These are phyloP conservation scores for Coleophoma crateriformis DNA, from an alignment of 2,329 filamentous ascomycete genomes.

Conservation along the genomic window DNA sequence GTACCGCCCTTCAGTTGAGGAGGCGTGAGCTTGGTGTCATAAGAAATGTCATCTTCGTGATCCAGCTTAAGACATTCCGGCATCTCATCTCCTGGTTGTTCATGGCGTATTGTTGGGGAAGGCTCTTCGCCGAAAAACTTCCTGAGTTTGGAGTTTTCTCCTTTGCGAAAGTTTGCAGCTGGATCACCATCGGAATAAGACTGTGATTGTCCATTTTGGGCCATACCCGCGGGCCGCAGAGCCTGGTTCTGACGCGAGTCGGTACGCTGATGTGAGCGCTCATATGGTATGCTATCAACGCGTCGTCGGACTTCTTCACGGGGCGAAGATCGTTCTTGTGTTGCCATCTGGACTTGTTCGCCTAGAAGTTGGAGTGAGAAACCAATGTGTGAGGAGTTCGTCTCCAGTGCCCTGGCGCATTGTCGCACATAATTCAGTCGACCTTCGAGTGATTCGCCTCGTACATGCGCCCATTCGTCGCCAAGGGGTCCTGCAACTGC, in stretches of 20 bases:
- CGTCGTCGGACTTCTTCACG: conserved; percentile 38
- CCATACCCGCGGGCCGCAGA: conserved; percentile 18
- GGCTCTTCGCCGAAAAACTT: conserved; percentile 64
- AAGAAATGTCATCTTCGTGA: conserved; percentile 82
- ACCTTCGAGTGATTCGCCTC: conserved; percentile 83
- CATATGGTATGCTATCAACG: conserved; percentile 52
- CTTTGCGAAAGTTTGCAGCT: conserved; percentile 49
- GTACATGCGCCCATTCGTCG: conserved; percentile 93
- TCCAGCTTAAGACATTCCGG: conserved; percentile 84
- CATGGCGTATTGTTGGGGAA: conserved; percentile 24
- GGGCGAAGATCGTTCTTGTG: conserved; percentile 32
- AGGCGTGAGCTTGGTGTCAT: conserved; percentile 74
- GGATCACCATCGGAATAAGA: conserved; percentile 53
- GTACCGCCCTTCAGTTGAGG: conserved; percentile 84
- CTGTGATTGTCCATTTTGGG: conserved; percentile 36
- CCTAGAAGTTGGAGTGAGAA: conserved; percentile 84
- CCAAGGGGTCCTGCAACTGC: conserved; percentile 84
- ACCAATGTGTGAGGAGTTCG: conserved; percentile 79
- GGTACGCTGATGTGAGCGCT: conserved; percentile 47
- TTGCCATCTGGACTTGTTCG: conserved; percentile 64
- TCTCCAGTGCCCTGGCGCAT: conserved; percentile 76
- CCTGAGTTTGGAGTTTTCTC: conserved; percentile 57
- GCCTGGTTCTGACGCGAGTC: conserved; percentile 40
- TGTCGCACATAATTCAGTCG: conserved; percentile 75
- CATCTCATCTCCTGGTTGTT: conserved; percentile 57